phyloP scores from a whole-genome alignment of 2,329 filamentous ascomycete genomes.

The Claviceps capensis region DNA sequence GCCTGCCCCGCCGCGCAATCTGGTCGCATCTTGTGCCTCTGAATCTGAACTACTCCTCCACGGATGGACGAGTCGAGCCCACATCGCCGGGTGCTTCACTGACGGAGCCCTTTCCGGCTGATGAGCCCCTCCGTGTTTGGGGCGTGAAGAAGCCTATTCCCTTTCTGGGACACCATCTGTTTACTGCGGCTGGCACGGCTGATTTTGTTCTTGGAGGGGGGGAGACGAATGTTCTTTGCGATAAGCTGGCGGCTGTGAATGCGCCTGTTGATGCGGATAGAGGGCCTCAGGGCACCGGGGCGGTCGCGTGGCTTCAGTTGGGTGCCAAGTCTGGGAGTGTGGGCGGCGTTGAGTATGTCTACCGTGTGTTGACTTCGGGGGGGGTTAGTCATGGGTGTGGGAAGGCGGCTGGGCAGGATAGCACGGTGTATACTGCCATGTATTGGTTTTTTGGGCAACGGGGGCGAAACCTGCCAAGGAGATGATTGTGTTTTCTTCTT shows the following conservation, averaged over 20 bases:
- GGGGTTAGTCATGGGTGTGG: constrained; percentile 32
- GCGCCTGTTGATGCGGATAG: constrained; percentile 36
- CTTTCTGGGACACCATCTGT: constrained; percentile 54
- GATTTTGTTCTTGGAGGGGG: constrained; percentile 41
- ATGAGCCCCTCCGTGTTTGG: constrained; percentile 24
- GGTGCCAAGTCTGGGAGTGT: constrained; percentile 24
- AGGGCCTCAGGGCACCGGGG: constrained; percentile 34
- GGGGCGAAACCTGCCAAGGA: too few relatives aligned
- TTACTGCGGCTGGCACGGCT: constrained; percentile 39
- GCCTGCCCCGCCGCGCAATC: constrained; percentile 27
- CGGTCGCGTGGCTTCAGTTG: constrained; percentile 42
- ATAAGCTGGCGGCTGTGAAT: constrained; percentile 33
- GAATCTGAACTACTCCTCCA: constrained; percentile 23
- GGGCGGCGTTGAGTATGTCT: constrained; percentile 27
- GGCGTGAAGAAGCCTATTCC: constrained; percentile 21
- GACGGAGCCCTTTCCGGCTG: constrained; percentile 29
- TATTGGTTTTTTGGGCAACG: constrained; percentile 39
- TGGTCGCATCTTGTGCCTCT: constrained; percentile 31
- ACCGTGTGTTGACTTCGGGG: constrained; percentile 42
- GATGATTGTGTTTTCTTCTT: not conserved
- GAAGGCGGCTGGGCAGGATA: constrained; percentile 26
- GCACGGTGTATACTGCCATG: constrained; percentile 40
- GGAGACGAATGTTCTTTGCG: constrained; percentile 26
- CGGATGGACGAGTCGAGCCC: constrained; percentile 14
- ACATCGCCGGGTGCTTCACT: constrained; percentile 27